Conservation (phyloP, 192 early-diverging fungal genomes). For the Podila clonocystis region DNA sequence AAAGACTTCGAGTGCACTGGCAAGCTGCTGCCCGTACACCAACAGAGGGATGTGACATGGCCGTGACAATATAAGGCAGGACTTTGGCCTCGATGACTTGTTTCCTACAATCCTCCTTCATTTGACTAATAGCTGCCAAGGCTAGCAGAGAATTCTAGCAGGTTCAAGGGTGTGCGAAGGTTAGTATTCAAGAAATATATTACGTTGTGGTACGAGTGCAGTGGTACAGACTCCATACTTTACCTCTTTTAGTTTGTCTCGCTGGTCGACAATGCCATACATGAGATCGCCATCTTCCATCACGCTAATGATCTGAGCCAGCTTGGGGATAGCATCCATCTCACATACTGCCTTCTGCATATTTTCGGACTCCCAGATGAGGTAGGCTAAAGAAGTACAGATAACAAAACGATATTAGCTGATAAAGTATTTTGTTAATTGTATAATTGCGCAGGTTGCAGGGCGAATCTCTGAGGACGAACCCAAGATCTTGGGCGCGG, state of each 20-base stretch:
- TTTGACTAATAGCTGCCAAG: slow-evolving; percentile 74
- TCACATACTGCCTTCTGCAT: slow-evolving; percentile 83
- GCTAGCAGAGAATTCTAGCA: slow-evolving; percentile 73
- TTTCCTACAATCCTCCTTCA: slow-evolving; percentile 77
- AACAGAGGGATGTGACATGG: slow-evolving; percentile 65
- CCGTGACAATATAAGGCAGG: slow-evolving; percentile 73
- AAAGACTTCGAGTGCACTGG: slow-evolving; percentile 79
- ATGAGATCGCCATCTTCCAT: slow-evolving; percentile 51
- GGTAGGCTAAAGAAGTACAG: slow-evolving; percentile 55
- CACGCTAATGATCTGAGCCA: slow-evolving; percentile 66
- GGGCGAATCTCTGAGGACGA: not conserved
- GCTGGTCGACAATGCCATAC: slow-evolving; percentile 56
- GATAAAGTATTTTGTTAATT: not conserved
- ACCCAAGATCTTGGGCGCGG: slow-evolving; percentile 70
- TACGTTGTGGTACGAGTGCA: too few relatives aligned
- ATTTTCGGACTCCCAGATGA: slow-evolving; percentile 75
- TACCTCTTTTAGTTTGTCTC: slow-evolving; percentile 76
- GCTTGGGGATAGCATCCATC: slow-evolving; percentile 72
- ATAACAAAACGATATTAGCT: not conserved
- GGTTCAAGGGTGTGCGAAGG: not conserved
- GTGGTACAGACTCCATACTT: not conserved
- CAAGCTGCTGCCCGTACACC: slow-evolving; percentile 80
- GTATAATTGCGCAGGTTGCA: not conserved
- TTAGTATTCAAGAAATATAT: not conserved
- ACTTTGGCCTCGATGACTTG: slow-evolving; percentile 81